Conservation (phyloP, 257 asterid species). For the Plantago ovata region DNA sequence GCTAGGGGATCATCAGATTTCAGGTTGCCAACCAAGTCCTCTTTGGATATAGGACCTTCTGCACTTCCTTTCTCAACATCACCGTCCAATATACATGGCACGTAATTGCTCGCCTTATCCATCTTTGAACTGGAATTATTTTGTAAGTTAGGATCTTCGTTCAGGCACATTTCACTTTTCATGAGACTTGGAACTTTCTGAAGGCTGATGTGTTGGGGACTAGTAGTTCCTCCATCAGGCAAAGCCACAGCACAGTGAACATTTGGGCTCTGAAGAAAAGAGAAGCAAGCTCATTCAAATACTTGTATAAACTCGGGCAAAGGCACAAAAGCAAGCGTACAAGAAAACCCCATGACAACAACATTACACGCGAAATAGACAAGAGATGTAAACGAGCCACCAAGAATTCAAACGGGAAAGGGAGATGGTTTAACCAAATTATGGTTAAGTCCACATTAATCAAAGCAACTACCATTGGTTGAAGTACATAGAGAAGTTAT, state of each 20-base stretch:
- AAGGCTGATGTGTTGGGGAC: slow-evolving; percentile 20
- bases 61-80: slow-evolving; percentile 70
- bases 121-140: slow-evolving; percentile 35
- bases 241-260: slow-evolving; percentile 31
- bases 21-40: slow-evolving; percentile 37
- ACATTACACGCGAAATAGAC: slow-evolving; percentile 1
- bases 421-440: neutral
- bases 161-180: slow-evolving; percentile 41
- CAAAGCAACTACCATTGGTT: too few relatives aligned
- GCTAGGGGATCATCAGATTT: slow-evolving; percentile 55
- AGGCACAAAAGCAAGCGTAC: slow-evolving; percentile 6
- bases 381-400: slow-evolving; percentile 4
- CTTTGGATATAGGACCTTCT: slow-evolving; percentile 39
- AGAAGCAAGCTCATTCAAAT: slow-evolving; percentile 12
- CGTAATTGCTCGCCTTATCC: slow-evolving; percentile 40
- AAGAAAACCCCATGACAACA: slow-evolving; percentile 3
- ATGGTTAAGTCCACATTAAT: neutral
- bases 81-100: slow-evolving; percentile 34
- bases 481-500: too few relatives aligned
- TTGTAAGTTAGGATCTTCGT: slow-evolving; percentile 36
- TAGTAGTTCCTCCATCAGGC: slow-evolving; percentile 32
- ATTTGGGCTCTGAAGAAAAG: slow-evolving; percentile 37
- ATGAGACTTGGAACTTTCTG: slow-evolving; percentile 34
- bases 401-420: neutral
- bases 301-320: slow-evolving; percentile 1